phyloP scores from a whole-genome alignment of 345 rosid genomes.

The Trapa incisa region DNA sequence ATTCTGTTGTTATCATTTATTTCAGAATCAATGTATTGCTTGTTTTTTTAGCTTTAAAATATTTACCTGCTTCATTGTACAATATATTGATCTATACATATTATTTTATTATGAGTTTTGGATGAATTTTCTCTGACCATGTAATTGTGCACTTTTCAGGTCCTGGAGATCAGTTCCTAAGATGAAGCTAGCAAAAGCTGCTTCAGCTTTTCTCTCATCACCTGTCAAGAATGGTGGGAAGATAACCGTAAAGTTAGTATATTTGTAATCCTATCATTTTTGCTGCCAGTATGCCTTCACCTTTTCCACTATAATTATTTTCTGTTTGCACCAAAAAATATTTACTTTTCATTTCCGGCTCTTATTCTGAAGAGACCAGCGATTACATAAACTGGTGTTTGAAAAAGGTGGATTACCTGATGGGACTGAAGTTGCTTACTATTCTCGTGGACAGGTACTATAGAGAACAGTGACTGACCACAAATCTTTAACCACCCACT shows the following conservation, averaged over 20 bases:
- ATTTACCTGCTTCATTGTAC: not conserved
- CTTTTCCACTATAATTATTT: constrained; percentile 3
- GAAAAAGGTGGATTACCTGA: constrained; percentile 82
- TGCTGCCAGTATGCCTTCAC: constrained; percentile 7
- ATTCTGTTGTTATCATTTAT: not conserved
- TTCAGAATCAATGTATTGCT: not conserved
- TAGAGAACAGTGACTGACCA: constrained; percentile 15
- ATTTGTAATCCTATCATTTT: not conserved
- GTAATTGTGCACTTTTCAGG: constrained; percentile 26
- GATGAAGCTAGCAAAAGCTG: constrained; percentile 20
- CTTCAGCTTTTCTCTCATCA: constrained; percentile 19
- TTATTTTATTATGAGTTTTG: not conserved
- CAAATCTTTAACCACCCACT: not conserved
- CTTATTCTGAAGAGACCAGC: constrained; percentile 49
- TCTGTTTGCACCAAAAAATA: not conserved
- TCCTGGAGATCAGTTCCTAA: constrained; percentile 25
- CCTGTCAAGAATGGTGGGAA: constrained; percentile 23
- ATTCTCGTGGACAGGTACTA: constrained; percentile 78
- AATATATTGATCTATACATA: not conserved
- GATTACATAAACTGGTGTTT: constrained; percentile 76
- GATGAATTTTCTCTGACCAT: not conserved
- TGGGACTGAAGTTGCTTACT: constrained; percentile 94
- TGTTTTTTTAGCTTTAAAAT: not conserved
- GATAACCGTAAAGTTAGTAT: constrained; percentile 25
- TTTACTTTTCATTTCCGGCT: constrained; percentile 7